Conservation (phyloP, 768 basidiomycete species). For the Naganishia friedmannii region DNA sequence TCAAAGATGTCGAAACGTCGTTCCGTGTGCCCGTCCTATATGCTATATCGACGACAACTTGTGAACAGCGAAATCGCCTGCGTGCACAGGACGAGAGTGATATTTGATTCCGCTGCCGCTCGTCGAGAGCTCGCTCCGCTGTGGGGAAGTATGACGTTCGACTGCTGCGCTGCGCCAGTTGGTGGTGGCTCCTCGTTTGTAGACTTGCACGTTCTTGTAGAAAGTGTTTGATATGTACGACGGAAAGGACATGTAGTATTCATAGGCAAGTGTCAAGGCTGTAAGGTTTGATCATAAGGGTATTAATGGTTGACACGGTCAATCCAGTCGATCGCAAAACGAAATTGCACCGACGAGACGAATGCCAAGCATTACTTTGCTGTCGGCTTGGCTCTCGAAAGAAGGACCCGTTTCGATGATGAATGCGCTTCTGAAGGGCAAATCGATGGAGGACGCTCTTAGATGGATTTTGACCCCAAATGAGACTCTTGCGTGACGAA, state of each 20-base stretch:
- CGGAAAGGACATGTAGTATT: no score
- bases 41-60: no score
- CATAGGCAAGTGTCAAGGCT: not conserved
- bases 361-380: constrained; percentile 9
- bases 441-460: not conserved
- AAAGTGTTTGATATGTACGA: no score
- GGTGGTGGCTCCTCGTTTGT: not conserved
- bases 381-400: constrained; percentile 6
- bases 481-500: no score
- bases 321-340: no score
- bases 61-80: constrained; percentile 16
- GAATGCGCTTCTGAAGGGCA: not conserved
- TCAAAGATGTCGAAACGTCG: not conserved
- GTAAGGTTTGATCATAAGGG: no score
- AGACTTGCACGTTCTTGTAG: no score
- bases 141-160: constrained; percentile 18
- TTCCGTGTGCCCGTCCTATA: no score
- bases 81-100: not conserved
- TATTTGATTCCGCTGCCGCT: not conserved
- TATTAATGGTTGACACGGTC: not conserved
- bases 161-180: not conserved
- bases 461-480: no score
- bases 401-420: not conserved
- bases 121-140: not conserved
- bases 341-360: constrained; percentile 7